Evolutionary conservation across 1,284 basidiomycete genomes (phyloP).

Genomic region (Boletellus deceptivus): DNA sequence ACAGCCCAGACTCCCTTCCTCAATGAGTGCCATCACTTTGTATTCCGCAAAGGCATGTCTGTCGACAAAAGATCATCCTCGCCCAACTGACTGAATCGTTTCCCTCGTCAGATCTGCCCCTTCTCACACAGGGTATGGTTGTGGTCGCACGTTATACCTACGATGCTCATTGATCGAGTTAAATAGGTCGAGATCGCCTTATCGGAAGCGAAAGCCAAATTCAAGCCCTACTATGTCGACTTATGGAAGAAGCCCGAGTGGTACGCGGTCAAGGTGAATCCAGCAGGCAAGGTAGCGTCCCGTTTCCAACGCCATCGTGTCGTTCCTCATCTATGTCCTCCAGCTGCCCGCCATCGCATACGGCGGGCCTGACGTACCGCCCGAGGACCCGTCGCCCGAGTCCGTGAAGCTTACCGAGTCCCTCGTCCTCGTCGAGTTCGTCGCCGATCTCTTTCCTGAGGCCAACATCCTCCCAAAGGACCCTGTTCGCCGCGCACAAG

Average conservation of each 20-base stretch:
- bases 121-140: conserved; percentile 11
- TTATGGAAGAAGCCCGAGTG: conserved; percentile 62
- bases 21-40: conserved; percentile 38
- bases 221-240: conserved; percentile 52
- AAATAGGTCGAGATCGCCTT: conserved; percentile 56
- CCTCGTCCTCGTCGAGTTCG: conserved; percentile 45
- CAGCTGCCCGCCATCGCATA: conserved; percentile 48
- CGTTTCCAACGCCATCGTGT: no score
- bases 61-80: neutral
- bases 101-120: conserved; percentile 10
- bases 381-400: conserved; percentile 43
- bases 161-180: neutral
- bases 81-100: neutral
- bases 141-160: neutral
- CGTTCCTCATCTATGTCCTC: no score
- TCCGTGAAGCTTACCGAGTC: conserved; percentile 47
- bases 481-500: conserved; percentile 42
- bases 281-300: conserved; percentile 52
- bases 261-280: conserved; percentile 62
- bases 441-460: conserved; percentile 43
- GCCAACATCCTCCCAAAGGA: conserved; percentile 41
- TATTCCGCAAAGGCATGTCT: conserved; percentile 46
- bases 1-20: neutral
- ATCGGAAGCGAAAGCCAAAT: conserved; percentile 49
- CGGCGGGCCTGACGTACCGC: conserved; percentile 40